Percentiles rank a stretch among this genome's conserved stretches.
Evolutionary conservation across 2,329 filamentous ascomycete genomes (phyloP).

Genomic region (Amauroascus niger): DNA sequence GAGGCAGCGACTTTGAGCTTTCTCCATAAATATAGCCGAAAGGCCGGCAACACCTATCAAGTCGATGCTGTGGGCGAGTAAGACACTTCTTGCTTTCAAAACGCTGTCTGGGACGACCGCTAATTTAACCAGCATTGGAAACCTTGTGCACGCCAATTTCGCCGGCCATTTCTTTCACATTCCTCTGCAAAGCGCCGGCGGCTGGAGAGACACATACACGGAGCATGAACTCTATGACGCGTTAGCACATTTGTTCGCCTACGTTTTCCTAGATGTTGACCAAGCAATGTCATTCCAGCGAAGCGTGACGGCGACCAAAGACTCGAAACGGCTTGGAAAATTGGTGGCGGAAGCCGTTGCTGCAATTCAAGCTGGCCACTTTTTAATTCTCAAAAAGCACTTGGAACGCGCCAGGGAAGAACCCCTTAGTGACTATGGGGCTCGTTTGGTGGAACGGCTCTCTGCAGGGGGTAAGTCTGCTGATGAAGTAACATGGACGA

Average conservation of each 20-base stretch:
- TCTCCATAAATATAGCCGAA: constrained; percentile 31
- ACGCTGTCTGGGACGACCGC: background rate
- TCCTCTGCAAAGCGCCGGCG: constrained; percentile 22
- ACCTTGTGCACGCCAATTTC: constrained; percentile 25
- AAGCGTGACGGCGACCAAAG: constrained; percentile 36
- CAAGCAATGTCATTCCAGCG: constrained; percentile 40
- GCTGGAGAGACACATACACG: constrained; percentile 31
- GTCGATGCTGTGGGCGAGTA: constrained; percentile 22
- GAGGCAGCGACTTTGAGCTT: constrained; percentile 16
- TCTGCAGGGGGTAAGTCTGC: constrained; percentile 39
- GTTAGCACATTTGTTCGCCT: constrained; percentile 40
- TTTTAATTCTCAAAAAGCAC: constrained; percentile 24
- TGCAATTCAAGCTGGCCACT: constrained; percentile 22
- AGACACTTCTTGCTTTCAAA: constrained; percentile 18
- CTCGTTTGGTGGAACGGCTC: constrained; percentile 47
- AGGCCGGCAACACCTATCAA: constrained; percentile 31
- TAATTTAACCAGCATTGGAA: constrained; percentile 20
- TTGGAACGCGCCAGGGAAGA: constrained; percentile 23
- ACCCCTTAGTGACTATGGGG: constrained; percentile 43
- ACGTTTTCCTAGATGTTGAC: constrained; percentile 42
- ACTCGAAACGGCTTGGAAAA: constrained; percentile 29
- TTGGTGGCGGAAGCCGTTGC: constrained; percentile 36
- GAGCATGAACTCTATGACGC: constrained; percentile 47
- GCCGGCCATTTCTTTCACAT: constrained; percentile 22
- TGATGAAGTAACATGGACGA: constrained; percentile 46